Base-by-base conservation (phyloP, 208 protist genomes). In the Acanthamoeba triangularis region DNA sequence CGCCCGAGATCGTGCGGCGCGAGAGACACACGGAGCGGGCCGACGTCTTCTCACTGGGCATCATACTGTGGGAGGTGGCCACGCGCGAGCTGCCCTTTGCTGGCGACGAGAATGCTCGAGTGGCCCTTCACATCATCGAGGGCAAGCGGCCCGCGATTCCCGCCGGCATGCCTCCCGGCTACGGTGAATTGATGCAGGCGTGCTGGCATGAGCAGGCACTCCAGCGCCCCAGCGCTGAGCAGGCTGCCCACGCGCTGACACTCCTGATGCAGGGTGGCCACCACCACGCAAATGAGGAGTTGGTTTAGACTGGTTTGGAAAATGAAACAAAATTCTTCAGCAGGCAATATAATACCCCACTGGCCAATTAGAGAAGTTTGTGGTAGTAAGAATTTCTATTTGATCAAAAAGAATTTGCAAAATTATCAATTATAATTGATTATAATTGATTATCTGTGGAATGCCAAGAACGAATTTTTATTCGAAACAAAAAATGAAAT, bases 11-110 rank as follows among this genome's bases (percentile, higher is more conserved):
- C 18, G 35, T 85, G 76, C n/a, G n/a, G 35, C 35, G 47, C 14
- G 76, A 85, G 47, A 18, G 13, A 11, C 52, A 85, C 47, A 85
- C 76, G 2, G 76, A 85, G 28, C 13, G 2, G 76, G 76, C 76
- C 28, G 25, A 37, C n/a, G 2, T 16, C 6, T 8, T 76, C 52
- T 78, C 49, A 20, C 95, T 95, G 59, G 95, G 88, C 13, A 96
- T 96, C 20, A 54, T 91, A 5, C 10, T 91, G 63, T 91, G 35
- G 16, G 85, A 91, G 85, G 33, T 91, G 14, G 85, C 85, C 18
- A 37, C 56, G 33, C 47, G 85, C 30, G 41, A 74, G 85, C 33
- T 69, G 37, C 85, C 85, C 85, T 91, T 91, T 37, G 28, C 69
- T 20, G 85, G 69, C 56, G 85, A 91, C 35, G 28, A 56, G 28